Conservation (phyloP, 2,329 filamentous ascomycete genomes). For the Daldinia sp. region DNA sequence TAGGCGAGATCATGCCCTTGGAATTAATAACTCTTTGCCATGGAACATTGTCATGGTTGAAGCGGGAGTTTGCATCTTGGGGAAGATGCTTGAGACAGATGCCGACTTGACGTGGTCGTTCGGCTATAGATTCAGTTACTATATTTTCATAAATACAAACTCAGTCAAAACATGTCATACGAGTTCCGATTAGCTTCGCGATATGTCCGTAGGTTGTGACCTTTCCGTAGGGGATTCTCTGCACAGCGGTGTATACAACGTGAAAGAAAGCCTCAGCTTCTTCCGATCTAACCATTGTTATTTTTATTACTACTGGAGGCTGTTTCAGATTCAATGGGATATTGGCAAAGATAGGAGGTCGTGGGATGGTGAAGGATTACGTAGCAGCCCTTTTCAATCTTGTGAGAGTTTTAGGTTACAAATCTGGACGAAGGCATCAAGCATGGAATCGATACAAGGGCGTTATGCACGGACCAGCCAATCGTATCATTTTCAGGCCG, state of each 20-base stretch:
- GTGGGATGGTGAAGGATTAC: not conserved
- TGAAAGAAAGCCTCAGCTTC: constrained; percentile 78
- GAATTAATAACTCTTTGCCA: constrained; percentile 95
- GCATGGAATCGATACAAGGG: constrained; percentile 21
- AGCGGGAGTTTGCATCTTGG: constrained; percentile 58
- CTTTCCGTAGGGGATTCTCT: constrained; percentile 82
- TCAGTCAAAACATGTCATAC: constrained; percentile 55
- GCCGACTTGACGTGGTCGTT: constrained; percentile 84
- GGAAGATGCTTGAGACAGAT: constrained; percentile 89
- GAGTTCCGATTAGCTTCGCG: constrained; percentile 74
- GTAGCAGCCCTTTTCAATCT: not conserved
- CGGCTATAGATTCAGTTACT: constrained; percentile 56
- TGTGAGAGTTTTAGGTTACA: constrained; percentile 1
- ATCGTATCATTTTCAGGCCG: not conserved
- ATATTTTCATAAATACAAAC: not conserved
- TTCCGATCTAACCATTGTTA: constrained; percentile 77
- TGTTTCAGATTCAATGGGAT: too few relatives aligned
- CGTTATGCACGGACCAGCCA: constrained; percentile 19
- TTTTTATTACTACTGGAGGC: too few relatives aligned
- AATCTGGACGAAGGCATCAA: not conserved
- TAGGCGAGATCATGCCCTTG: constrained; percentile 84
- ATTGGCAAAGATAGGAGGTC: too few relatives aligned
- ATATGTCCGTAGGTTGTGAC: constrained; percentile 92
- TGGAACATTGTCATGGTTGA: constrained; percentile 81
- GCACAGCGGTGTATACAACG: constrained; percentile 83